These are phyloP conservation scores for Phyllosticta citribraziliensis DNA, from an alignment of 2,329 filamentous ascomycete species.

Conservation along the genomic window DNA sequence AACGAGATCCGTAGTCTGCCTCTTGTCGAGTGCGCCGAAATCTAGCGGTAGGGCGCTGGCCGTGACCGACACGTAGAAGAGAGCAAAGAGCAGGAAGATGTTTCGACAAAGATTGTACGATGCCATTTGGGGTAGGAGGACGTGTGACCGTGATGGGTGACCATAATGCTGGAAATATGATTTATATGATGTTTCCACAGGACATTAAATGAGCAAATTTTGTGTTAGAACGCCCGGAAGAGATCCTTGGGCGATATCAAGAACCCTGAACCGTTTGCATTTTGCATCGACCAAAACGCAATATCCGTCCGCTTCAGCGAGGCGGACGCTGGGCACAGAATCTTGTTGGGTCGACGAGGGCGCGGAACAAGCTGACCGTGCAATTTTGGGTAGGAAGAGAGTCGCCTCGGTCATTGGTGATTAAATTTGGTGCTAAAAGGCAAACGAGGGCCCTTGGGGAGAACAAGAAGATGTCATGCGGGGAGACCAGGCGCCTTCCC, in stretches of 20 bases:
- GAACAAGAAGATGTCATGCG: background rate
- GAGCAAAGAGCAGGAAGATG: background rate
- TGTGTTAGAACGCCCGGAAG: too few relatives aligned
- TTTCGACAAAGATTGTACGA: background rate
- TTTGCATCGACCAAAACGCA: too few relatives aligned
- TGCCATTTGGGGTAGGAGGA: background rate
- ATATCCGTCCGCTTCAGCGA: too few relatives aligned
- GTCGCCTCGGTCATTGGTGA: background rate
- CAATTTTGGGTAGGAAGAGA: background rate
- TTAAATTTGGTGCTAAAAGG: background rate
- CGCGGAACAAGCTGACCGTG: background rate
- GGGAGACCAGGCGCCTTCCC: background rate
- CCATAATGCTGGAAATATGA: too few relatives aligned
- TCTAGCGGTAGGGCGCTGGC: background rate
- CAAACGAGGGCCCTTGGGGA: background rate
- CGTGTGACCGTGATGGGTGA: background rate
- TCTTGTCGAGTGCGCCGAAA: slow-evolving; percentile 13
- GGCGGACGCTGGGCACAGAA: too few relatives aligned
- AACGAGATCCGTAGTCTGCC: slow-evolving; percentile 30
- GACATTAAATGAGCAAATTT: too few relatives aligned
- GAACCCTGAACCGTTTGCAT: too few relatives aligned
- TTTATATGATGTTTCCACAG: background rate
- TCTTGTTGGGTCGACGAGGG: too few relatives aligned
- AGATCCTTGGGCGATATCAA: too few relatives aligned
- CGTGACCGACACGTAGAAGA: background rate